Percentiles rank a stretch among this genome's conserved stretches.
These are phyloP conservation scores for Crotalaria pallida DNA, from an alignment of 306 rosid species.

Conservation along the genomic window DNA sequence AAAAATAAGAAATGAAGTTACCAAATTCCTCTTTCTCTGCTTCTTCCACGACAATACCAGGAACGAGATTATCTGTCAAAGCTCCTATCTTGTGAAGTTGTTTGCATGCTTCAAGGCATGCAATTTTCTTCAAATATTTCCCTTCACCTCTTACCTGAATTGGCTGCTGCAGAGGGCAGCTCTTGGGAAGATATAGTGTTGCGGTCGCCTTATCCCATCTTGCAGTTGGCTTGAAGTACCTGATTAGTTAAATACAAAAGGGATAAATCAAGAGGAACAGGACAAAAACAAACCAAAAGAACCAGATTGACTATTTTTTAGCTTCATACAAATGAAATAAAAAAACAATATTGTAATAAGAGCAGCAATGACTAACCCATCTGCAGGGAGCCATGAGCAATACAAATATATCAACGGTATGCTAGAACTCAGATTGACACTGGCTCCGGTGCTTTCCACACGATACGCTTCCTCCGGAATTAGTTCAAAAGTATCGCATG, in stretches of 20 bases:
- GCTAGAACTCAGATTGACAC: conserved; percentile 62
- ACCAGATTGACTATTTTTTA: neutral
- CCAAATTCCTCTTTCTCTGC: conserved; percentile 45
- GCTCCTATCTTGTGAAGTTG: conserved; percentile 79
- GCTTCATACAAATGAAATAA: neutral
- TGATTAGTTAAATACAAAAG: conserved; percentile 19
- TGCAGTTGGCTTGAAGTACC: conserved; percentile 85
- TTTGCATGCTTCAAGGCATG: conserved; percentile 92
- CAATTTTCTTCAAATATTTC: conserved; percentile 49
- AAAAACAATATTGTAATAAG: neutral
- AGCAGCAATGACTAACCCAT: conserved; percentile 54
- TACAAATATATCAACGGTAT: conserved; percentile 58
- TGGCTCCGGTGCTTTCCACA: conserved; percentile 74
- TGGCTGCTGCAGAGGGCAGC: conserved; percentile 50
- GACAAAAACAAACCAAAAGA: neutral
- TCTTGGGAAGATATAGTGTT: conserved; percentile 70
- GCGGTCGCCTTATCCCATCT: conserved; percentile 54
- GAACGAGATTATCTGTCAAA: conserved; percentile 73
- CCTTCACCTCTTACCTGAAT: conserved; percentile 17
- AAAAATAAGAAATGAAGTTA: conserved; percentile 25
- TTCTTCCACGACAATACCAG: conserved; percentile 56
- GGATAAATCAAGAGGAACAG: neutral
- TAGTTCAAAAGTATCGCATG: conserved; percentile 40
- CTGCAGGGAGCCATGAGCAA: conserved; percentile 88
- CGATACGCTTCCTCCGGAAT: conserved; percentile 35